Conservation (phyloP, 176 grass and related monocot genomes). For the Pharus latifolius region DNA sequence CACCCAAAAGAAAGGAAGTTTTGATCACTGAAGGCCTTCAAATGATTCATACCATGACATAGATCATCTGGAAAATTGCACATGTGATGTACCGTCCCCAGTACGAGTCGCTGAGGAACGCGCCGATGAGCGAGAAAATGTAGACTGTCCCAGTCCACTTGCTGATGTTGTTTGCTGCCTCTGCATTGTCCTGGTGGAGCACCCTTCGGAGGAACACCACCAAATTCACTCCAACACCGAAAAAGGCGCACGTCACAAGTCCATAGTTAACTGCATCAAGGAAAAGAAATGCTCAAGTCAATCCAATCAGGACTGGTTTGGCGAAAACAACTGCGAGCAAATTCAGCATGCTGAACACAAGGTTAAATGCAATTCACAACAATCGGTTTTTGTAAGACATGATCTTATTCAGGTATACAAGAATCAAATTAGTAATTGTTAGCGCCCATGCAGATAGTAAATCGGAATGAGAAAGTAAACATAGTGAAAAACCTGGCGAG, state of each 20-base stretch:
- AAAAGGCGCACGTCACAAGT: slow-evolving; percentile 70
- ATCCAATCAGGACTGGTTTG: not conserved
- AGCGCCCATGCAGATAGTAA: not conserved
- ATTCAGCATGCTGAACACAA: not conserved
- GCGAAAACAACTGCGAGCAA: not conserved
- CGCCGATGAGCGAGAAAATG: slow-evolving; percentile 82
- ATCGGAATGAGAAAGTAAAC: not conserved
- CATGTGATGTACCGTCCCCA: slow-evolving; percentile 88
- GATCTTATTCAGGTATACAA: not conserved
- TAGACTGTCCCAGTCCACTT: slow-evolving; percentile 88
- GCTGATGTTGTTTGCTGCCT: slow-evolving; percentile 77
- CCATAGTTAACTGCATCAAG: slow-evolving; percentile 63
- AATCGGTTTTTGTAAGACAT: not conserved
- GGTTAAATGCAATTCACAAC: not conserved
- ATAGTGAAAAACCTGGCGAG: slow-evolving; percentile 3
- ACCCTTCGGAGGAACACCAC: slow-evolving; percentile 77
- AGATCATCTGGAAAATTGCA: slow-evolving; percentile 70
- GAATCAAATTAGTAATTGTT: not conserved
- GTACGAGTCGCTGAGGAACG: slow-evolving; percentile 85
- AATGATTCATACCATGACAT: slow-evolving; percentile 39
- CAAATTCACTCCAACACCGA: slow-evolving; percentile 81
- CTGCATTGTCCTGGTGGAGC: slow-evolving; percentile 54
- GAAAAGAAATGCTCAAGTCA: not conserved
- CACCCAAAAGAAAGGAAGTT: not conserved
- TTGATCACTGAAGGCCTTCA: not conserved